These are phyloP conservation scores for Collybiopsis luxurians DNA, from an alignment of 768 basidiomycete genomes.

Conservation along the genomic window DNA sequence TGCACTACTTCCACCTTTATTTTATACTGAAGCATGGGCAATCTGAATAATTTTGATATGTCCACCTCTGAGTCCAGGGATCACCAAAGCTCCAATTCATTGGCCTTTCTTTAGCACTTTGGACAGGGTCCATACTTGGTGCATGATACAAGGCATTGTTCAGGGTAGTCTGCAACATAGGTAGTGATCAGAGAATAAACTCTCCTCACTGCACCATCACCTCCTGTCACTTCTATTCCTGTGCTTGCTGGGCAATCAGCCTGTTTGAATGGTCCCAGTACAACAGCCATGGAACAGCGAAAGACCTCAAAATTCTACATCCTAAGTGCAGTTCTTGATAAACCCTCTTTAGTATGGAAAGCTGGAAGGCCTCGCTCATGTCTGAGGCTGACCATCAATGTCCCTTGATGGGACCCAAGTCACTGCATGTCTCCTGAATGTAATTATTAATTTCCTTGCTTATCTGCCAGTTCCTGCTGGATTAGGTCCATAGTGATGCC, in stretches of 20 bases:
- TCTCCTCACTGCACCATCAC: background rate
- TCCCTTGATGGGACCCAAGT: no score
- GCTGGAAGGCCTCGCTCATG: no score
- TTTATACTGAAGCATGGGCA: no score
- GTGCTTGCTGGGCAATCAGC: background rate
- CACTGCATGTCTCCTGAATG: no score
- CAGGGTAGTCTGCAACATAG: background rate
- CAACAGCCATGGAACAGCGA: background rate
- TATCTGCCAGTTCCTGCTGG: no score
- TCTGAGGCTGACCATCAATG: no score
- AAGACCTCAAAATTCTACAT: background rate
- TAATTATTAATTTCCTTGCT: no score
- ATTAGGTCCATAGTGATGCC: no score
- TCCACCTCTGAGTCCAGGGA: no score
- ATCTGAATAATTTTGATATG: no score
- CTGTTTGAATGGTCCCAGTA: background rate
- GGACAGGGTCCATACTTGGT: background rate
- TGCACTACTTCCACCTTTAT: no score
- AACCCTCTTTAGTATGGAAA: conserved; percentile 79
- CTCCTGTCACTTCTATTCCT: background rate
- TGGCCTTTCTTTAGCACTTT: background rate
- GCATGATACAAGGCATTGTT: background rate
- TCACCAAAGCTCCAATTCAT: no score
- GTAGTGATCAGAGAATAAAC: background rate
- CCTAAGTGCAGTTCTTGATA: conserved; percentile 32